Evolutionary conservation across 2,329 filamentous ascomycete genomes (phyloP).

Genomic region (Bimuria novae-zelandiae): DNA sequence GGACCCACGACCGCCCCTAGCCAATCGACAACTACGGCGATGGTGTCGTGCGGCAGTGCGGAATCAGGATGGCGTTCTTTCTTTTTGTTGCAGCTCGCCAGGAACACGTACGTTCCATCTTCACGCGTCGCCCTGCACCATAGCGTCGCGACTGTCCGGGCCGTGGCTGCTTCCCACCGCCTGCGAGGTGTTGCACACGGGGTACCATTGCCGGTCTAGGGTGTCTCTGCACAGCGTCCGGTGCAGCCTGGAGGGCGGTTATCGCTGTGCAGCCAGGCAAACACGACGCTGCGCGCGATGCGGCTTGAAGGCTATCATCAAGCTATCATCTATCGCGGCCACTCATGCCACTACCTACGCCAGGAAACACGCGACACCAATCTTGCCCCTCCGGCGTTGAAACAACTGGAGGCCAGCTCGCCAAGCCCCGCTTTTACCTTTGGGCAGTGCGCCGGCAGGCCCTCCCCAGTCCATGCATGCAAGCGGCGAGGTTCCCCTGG

Average conservation of each 20-base stretch:
- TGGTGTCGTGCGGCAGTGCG: constrained; percentile 34
- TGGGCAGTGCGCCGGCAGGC: constrained; percentile 3
- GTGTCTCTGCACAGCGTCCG: not conserved
- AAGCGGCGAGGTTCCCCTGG: constrained; percentile 1
- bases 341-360: too few relatives aligned
- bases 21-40: constrained; percentile 24
- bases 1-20: constrained; percentile 30
- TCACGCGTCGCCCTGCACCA: constrained; percentile 28
- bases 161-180: constrained; percentile 10
- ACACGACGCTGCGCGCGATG: not conserved
- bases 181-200: too few relatives aligned
- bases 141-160: constrained; percentile 16
- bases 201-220: not conserved
- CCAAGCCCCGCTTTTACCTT: constrained; percentile 3
- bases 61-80: constrained; percentile 30
- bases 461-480: constrained; percentile 3
- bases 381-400: constrained; percentile 1
- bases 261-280: constrained; percentile 4
- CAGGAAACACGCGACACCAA: constrained; percentile 2
- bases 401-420: constrained; percentile 5
- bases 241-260: too few relatives aligned
- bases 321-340: too few relatives aligned
- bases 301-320: too few relatives aligned
- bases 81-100: constrained; percentile 34
- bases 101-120: constrained; percentile 41